Percentiles rank a stretch among this genome's conserved stretches.
Conservation (phyloP, 305 asterid species). For the Rubia tinctorum region DNA sequence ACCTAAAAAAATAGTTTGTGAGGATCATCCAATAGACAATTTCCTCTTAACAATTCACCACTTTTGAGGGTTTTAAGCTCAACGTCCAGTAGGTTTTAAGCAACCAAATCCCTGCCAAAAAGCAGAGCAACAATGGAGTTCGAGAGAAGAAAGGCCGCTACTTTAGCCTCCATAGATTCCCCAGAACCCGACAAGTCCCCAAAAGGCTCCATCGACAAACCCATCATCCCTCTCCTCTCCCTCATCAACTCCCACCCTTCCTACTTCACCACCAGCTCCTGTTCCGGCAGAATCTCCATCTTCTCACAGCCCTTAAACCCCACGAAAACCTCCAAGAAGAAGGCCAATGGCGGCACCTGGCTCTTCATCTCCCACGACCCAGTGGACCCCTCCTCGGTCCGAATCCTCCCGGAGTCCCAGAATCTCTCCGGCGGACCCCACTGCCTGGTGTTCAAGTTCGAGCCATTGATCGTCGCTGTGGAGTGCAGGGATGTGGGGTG, state of each 20-base stretch:
- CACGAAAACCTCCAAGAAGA: slow-evolving; percentile 50
- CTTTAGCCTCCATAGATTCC: slow-evolving; percentile 65
- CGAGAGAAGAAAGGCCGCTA: slow-evolving; percentile 61
- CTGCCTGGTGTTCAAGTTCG: slow-evolving; percentile 68
- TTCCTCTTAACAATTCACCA: not conserved
- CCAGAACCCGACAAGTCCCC: slow-evolving; percentile 89
- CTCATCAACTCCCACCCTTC: slow-evolving; percentile 76
- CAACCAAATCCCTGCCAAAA: not conserved
- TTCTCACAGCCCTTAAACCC: slow-evolving; percentile 60
- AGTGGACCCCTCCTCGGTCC: slow-evolving; percentile 41
- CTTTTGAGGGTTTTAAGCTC: not conserved
- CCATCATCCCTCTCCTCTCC: slow-evolving; percentile 67
- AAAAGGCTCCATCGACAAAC: slow-evolving; percentile 73
- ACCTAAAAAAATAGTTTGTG: no score
- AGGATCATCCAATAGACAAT: no score
- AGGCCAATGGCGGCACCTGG: slow-evolving; percentile 95
- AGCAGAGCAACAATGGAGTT: slow-evolving; percentile 49
- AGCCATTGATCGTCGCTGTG: slow-evolving; percentile 88
- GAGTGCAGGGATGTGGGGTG: slow-evolving; percentile 69
- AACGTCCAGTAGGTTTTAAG: not conserved
- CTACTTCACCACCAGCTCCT: slow-evolving; percentile 97
- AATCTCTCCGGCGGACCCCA: slow-evolving; percentile 19
- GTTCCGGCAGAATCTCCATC: slow-evolving; percentile 97
- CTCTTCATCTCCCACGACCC: slow-evolving; percentile 79
- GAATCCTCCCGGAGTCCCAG: slow-evolving; percentile 36